A percentile compares a stretch with the other conserved stretches of the same genome.
phyloP scores from a whole-genome alignment of 2,329 filamentous ascomycete genomes.

The Didymella sp. region DNA sequence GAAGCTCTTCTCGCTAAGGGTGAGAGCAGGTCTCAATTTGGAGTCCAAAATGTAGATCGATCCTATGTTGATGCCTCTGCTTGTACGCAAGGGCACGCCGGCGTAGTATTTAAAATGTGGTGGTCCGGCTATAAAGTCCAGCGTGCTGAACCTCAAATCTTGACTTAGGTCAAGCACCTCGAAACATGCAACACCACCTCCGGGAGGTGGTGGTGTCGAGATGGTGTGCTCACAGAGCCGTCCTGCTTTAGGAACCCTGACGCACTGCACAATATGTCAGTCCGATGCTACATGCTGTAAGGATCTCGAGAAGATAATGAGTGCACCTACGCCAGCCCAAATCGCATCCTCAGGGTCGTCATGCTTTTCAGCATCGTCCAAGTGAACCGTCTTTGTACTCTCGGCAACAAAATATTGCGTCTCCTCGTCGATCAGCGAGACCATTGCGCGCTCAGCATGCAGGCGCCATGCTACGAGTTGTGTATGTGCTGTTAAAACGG shows the following conservation, averaged over 20 bases:
- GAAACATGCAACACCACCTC: conserved; percentile 50
- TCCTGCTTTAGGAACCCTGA: conserved; percentile 44
- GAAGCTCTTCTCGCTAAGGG: conserved; percentile 15
- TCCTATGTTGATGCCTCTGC: conserved; percentile 45
- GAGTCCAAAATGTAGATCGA: conserved; percentile 42
- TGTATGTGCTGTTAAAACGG: conserved; percentile 44
- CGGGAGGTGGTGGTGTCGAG: conserved; percentile 21
- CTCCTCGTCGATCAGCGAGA: conserved; percentile 58
- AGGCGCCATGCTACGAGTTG: conserved; percentile 50
- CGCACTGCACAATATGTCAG: conserved; percentile 26
- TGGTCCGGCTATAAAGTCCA: conserved; percentile 38
- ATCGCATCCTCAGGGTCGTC: conserved; percentile 44
- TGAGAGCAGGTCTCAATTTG: conserved; percentile 28
- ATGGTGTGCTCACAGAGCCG: conserved; percentile 47
- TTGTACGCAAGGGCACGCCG: conserved; percentile 44
- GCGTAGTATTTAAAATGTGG: conserved; percentile 43
- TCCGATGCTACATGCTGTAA: no score
- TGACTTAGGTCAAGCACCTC: conserved; percentile 45
- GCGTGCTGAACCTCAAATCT: conserved; percentile 43
- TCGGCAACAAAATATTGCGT: conserved; percentile 61
- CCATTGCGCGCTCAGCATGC: conserved; percentile 44
- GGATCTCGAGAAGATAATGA: no score
- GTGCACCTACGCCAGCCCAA: conserved; percentile 42
- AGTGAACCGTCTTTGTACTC: conserved; percentile 52
- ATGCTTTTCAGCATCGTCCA: conserved; percentile 45